Evolutionary conservation across 2,329 filamentous ascomycete species (phyloP).

Genomic region (Emericellopsis atlantica): DNA sequence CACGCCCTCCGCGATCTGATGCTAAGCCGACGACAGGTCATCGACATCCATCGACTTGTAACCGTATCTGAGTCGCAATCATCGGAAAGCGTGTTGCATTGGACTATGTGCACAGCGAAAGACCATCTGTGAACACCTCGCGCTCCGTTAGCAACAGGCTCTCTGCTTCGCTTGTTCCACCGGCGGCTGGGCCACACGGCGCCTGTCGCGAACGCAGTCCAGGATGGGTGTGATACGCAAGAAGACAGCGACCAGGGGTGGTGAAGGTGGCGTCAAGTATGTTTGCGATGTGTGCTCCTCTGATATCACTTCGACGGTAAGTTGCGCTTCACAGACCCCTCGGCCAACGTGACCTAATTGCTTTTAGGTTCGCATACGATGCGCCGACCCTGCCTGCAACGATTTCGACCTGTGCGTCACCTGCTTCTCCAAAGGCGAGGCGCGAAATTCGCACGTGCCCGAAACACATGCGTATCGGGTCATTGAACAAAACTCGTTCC

Average conservation of each 20-base stretch:
- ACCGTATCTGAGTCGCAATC: constrained; percentile 7
- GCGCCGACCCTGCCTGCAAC: constrained; percentile 68
- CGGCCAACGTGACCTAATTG: not conserved
- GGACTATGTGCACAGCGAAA: constrained; percentile 2
- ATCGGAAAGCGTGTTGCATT: constrained; percentile 16
- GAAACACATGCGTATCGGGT: constrained; percentile 80
- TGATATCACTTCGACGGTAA: constrained; percentile 91
- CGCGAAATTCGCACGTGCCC: constrained; percentile 75
- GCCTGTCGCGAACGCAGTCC: not conserved
- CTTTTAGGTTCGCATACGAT: constrained; percentile 78
- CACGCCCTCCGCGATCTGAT: constrained; percentile 2
- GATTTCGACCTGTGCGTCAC: constrained; percentile 96
- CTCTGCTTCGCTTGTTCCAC: not conserved
- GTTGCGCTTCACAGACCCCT: constrained; percentile 17
- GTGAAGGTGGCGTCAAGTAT: constrained; percentile 85
- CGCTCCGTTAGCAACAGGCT: too few species aligned
- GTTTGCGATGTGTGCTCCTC: constrained; percentile 95
- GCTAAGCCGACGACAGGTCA: constrained; percentile 8
- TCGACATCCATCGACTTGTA: constrained; percentile 12
- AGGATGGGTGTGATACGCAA: constrained; percentile 90
- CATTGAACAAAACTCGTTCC: constrained; percentile 96
- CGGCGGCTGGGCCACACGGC: not conserved
- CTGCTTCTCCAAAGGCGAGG: constrained; percentile 76
- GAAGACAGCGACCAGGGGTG: constrained; percentile 76
- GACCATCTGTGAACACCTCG: too few species aligned